These are phyloP conservation scores for Emericellopsis cladophorae DNA, from an alignment of 2,329 filamentous ascomycete species.

Conservation along the genomic window DNA sequence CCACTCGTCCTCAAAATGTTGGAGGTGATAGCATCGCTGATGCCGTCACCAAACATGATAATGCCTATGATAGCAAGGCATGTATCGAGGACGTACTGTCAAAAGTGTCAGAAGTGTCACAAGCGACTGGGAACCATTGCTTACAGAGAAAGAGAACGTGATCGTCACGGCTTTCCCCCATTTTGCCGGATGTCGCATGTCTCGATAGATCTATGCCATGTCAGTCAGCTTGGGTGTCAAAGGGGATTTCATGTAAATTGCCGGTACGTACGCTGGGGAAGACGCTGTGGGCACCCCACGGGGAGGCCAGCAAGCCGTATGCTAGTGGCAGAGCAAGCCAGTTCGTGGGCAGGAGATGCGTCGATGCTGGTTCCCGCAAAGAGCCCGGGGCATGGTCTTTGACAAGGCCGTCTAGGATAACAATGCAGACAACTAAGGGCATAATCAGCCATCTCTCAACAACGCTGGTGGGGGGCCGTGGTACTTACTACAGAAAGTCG, in stretches of 20 bases:
- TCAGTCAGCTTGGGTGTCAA: not conserved
- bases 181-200: conserved; percentile 66
- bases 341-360: conserved; percentile 71
- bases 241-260: not conserved
- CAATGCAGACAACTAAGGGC: conserved; percentile 60
- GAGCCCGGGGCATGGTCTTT: conserved; percentile 74
- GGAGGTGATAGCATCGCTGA: conserved; percentile 78
- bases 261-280: conserved; percentile 59
- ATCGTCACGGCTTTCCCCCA: conserved; percentile 62
- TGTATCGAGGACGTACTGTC: conserved; percentile 63
- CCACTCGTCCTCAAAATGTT: conserved; percentile 68
- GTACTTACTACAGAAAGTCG: conserved; percentile 70
- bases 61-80: conserved; percentile 73
- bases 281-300: conserved; percentile 50
- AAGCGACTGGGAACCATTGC: conserved; percentile 11
- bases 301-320: conserved; percentile 79
- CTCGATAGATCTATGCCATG: conserved; percentile 40
- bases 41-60: conserved; percentile 89
- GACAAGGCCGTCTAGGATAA: conserved; percentile 75
- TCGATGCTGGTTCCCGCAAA: conserved; percentile 64
- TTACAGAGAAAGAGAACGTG: conserved; percentile 75
- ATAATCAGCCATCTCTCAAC: not conserved
- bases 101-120: not conserved
- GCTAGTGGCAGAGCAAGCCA: conserved; percentile 81
- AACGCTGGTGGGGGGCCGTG: not conserved